Base-by-base conservation (phyloP, 192 early-diverging fungal species). In the Cetraspora pellucida region DNA sequence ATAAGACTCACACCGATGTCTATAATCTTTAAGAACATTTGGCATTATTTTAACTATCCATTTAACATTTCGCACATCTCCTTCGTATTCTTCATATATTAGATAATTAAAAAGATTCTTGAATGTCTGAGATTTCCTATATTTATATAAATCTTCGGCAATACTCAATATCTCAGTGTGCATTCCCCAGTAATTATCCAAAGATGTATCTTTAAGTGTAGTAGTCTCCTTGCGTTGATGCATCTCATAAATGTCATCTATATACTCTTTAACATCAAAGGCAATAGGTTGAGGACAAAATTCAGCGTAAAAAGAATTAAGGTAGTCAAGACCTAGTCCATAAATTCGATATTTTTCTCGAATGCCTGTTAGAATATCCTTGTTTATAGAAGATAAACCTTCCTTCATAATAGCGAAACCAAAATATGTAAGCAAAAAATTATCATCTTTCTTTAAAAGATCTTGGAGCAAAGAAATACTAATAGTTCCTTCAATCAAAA, bases 91-190 rank as follows among this genome's bases (percentile, higher is more conserved):
- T 1, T 65, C 66, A 10, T 68, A 17, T 1, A 25, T 14, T 23
- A 9, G 19, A 8, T 3, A 10, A 9, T 68, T 44, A 28, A 68
- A 68, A 7, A 68, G n/a, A 30, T 68, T 68, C 23, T 10, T 10
- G n/a, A 68, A 68, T 37, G 45, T 68, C 46, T 50, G 66, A 47
- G 66, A 68, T 44, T 44, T 14, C 2, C 19, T 37, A 45, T 31
- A 65, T 65, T 44, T 65, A 19, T 65, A 65, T 10, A 28, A 31
- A 23, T 11, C 0, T 65, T 11, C n/a, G 10, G 63, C 28, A 17
- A 28, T 65, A 0, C 43, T 31, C 3, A 65, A 13, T 8, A 10
- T 61, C 7, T 61, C 37, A 6, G 30, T 10, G n/a, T 65, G 63
- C 1, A 43, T 37, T 43, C 10, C 63, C 37, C 63, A 65, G 43